Conservation (phyloP, 2,329 filamentous ascomycete species). For the Hypoxylon sp. region DNA sequence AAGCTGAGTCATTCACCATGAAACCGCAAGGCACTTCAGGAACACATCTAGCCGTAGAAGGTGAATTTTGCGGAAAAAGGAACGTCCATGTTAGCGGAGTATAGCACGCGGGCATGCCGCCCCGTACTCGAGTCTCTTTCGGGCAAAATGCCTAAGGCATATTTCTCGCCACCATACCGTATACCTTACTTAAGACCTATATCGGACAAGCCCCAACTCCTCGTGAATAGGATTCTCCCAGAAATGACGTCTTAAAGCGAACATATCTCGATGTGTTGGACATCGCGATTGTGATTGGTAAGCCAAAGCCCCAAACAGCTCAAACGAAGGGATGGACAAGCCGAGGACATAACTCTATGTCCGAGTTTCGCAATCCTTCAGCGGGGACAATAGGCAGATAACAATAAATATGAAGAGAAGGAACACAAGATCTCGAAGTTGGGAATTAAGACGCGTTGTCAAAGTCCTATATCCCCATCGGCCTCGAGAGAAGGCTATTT, state of each 20-base stretch:
- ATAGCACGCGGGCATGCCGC: constrained; percentile 16
- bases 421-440: background rate
- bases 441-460: background rate
- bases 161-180: constrained; percentile 9
- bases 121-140: constrained; percentile 19
- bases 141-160: constrained; percentile 10
- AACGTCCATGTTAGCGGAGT: constrained; percentile 9
- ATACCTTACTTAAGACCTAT: constrained; percentile 8
- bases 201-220: background rate
- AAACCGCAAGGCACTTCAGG: constrained; percentile 21
- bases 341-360: constrained; percentile 7
- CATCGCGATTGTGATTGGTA: constrained; percentile 21
- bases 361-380: constrained; percentile 15
- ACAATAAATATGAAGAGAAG: background rate
- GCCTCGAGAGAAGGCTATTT: constrained; percentile 1
- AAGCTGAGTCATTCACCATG: constrained; percentile 35
- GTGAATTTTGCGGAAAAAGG: constrained; percentile 1
- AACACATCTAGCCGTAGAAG: constrained; percentile 1
- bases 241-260: constrained; percentile 8
- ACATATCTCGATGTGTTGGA: background rate
- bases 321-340: constrained; percentile 10
- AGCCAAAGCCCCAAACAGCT: constrained; percentile 8
- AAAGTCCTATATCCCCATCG: constrained; percentile 13
- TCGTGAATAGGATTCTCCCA: background rate
- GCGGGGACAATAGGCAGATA: constrained; percentile 7